These are phyloP conservation scores for Gracilaria caudata DNA, from an alignment of 23 red algal genomes.

Conservation along the genomic window DNA sequence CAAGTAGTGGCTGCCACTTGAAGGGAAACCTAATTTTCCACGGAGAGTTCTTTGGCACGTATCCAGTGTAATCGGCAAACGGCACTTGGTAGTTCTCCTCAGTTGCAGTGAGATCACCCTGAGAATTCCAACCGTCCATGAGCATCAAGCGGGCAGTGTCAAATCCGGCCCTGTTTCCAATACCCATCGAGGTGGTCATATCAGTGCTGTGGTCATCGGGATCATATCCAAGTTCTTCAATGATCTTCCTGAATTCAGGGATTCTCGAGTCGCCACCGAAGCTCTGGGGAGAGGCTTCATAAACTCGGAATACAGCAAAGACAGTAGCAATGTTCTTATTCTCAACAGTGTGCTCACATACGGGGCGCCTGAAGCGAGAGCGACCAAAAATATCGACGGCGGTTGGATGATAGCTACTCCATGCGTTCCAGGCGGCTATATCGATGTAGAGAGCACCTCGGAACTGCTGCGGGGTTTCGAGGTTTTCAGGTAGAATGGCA, in stretches of 20 bases:
- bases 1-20: slow-evolving; percentile 41
- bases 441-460: slow-evolving; percentile 3
- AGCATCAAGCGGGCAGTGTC: slow-evolving; percentile 19
- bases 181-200: slow-evolving; percentile 9
- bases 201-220: slow-evolving; percentile 1
- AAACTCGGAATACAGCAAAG: neutral
- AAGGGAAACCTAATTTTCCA: slow-evolving; percentile 28
- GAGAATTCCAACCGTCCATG: slow-evolving; percentile 21
- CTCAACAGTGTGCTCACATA: slow-evolving; percentile 4
- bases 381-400: slow-evolving; percentile 18
- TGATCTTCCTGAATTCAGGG: neutral
- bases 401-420: slow-evolving; percentile 31
- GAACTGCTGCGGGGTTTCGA: slow-evolving; percentile 18
- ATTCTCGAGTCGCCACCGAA: slow-evolving; percentile 8
- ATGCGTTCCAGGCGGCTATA: slow-evolving; percentile 18
- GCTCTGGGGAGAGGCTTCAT: slow-evolving; percentile 22
- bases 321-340: slow-evolving; percentile 24
- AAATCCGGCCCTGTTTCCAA: slow-evolving; percentile 11
- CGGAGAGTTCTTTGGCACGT: slow-evolving; percentile 12
- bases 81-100: neutral
- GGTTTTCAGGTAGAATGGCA: neutral
- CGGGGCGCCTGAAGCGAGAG: slow-evolving; percentile 4
- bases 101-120: slow-evolving; percentile 1
- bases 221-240: slow-evolving; percentile 11
- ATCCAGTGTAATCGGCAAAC: slow-evolving; percentile 25